Evolutionary conservation across 768 basidiomycete species (phyloP).

Genomic region (Pulveroboletus sp.): DNA sequence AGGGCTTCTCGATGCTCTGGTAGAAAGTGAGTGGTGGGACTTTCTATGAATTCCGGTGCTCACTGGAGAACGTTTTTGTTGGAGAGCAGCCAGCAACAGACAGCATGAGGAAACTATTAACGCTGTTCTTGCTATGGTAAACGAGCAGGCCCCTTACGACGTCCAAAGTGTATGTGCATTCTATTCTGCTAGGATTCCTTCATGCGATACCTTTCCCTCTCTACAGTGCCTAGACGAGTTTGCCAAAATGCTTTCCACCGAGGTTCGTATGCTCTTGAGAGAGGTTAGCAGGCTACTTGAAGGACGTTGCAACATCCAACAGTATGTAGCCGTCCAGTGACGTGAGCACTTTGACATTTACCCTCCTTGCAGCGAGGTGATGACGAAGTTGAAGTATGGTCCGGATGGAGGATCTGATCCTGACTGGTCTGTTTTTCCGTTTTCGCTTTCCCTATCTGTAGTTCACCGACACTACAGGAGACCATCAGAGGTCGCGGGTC

Average conservation of each 20-base stretch:
- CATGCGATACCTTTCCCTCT: not conserved
- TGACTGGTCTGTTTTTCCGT: constrained; percentile 51
- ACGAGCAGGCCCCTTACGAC: constrained; percentile 77
- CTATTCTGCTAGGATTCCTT: not conserved
- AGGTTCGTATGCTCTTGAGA: constrained; percentile 31
- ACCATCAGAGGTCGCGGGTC: constrained; percentile 38
- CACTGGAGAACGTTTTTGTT: constrained; percentile 39
- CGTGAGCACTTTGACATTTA: constrained; percentile 1
- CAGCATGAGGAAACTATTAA: constrained; percentile 66
- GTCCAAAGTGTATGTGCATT: constrained; percentile 62
- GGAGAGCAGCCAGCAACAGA: constrained; percentile 59
- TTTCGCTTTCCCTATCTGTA: not conserved
- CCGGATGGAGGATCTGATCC: constrained; percentile 84
- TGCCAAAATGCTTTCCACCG: too few species aligned
- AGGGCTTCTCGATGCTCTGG: constrained; percentile 49
- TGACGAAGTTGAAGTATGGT: constrained; percentile 68
- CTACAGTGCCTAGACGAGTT: constrained; percentile 36
- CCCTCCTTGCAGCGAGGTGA: constrained; percentile 52
- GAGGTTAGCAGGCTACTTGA: constrained; percentile 82
- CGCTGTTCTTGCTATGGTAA: constrained; percentile 64
- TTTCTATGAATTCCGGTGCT: constrained; percentile 1
- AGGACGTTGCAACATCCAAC: constrained; percentile 70
- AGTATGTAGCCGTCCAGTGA: constrained; percentile 45
- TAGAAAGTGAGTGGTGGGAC: constrained; percentile 43
- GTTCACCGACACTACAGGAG: constrained; percentile 30